Evolutionary conservation across 495 filamentous ascomycete species (phyloP).

Genomic region (Letharia columbiana): DNA sequence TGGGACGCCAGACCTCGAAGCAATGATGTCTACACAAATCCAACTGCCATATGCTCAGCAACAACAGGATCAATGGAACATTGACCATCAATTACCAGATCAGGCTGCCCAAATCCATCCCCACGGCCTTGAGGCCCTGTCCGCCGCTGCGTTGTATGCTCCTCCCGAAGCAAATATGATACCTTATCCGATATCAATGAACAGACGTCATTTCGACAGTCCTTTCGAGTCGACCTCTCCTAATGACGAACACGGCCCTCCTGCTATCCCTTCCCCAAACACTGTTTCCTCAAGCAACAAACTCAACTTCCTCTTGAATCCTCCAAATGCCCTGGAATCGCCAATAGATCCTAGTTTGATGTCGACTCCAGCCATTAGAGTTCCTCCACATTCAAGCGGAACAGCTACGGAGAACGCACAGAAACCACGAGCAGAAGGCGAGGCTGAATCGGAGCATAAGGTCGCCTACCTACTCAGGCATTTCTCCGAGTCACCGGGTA

Average conservation of each 20-base stretch:
- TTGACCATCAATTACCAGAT: conserved; percentile 24
- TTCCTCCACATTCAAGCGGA: neutral
- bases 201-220: neutral
- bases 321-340: conserved; percentile 42
- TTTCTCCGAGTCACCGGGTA: conserved; percentile 51
- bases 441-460: conserved; percentile 46
- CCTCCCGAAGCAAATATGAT: conserved; percentile 20
- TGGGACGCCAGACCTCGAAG: conserved; percentile 34
- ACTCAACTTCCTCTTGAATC: conserved; percentile 52
- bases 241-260: conserved; percentile 1
- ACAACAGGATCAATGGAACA: conserved; percentile 31
- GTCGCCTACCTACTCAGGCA: conserved; percentile 52
- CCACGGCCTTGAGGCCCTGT: conserved; percentile 49
- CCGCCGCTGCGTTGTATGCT: conserved; percentile 37
- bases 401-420: neutral
- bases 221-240: neutral
- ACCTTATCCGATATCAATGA: conserved; percentile 10
- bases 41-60: conserved; percentile 20
- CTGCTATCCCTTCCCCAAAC: conserved; percentile 32
- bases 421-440: conserved; percentile 21
- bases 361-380: conserved; percentile 21
- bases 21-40: conserved; percentile 27
- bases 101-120: conserved; percentile 32
- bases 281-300: conserved; percentile 27
- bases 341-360: conserved; percentile 40